Evolutionary conservation across 208 protist species (phyloP).

Genomic region (Leishmania martiniquensis): DNA sequence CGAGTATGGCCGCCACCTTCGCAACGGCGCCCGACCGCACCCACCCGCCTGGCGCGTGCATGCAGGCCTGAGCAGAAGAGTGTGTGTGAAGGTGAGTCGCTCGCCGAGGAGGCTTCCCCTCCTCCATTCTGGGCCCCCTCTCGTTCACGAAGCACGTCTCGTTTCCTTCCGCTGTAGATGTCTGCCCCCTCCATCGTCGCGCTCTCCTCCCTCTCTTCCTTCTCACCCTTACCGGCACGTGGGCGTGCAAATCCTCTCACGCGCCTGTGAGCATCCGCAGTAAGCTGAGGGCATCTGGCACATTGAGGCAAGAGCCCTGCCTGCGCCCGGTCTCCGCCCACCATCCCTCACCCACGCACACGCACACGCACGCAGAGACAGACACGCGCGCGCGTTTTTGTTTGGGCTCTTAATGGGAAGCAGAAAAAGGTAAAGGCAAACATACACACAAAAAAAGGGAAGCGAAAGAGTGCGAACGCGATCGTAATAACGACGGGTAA

Average conservation of each 20-base stretch:
- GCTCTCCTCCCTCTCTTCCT: not conserved
- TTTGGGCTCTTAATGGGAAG: not conserved
- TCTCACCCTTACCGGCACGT: not conserved
- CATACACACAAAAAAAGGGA: not conserved
- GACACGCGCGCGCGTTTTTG: no score
- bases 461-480: no score
- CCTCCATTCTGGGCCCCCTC: not conserved
- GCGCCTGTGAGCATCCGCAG: not conserved
- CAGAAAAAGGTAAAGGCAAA: not conserved
- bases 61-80: not conserved
- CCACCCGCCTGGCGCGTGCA: not conserved
- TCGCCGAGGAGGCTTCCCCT: not conserved
- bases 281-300: not conserved
- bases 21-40: no score
- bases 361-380: no score
- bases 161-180: not conserved
- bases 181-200: not conserved
- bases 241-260: not conserved
- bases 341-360: no score
- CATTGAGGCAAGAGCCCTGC: not conserved
- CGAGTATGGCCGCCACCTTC: no score
- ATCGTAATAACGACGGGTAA: conserved; percentile 2
- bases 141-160: not conserved
- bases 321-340: not conserved
- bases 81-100: not conserved